Evolutionary conservation across 441 rosid species (phyloP).

Genomic region (Eruca vesicaria): DNA sequence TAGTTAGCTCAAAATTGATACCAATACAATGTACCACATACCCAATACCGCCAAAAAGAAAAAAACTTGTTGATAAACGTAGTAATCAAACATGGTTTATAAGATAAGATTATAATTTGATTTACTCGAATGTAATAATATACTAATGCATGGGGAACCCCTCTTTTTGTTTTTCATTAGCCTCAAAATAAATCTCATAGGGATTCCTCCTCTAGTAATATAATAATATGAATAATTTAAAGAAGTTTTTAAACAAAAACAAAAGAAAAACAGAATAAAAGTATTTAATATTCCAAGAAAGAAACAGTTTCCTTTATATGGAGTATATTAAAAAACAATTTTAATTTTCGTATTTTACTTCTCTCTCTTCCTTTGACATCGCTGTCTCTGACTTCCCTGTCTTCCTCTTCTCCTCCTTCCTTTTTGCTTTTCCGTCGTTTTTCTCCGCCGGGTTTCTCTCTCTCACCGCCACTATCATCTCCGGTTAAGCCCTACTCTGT

Average conservation of each 20-base stretch:
- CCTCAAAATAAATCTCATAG: neutral
- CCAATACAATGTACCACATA: constrained; percentile 6
- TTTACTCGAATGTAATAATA: neutral
- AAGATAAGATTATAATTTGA: neutral
- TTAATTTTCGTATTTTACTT: constrained; percentile 7
- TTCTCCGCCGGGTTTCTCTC: constrained; percentile 24
- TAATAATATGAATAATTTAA: neutral
- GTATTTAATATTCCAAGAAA: constrained; percentile 5
- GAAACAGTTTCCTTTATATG: constrained; percentile 8
- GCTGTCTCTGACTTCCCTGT: constrained; percentile 36
- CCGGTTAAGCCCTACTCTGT: neutral
- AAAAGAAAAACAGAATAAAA: neutral
- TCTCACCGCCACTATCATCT: neutral
- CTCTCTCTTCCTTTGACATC: neutral
- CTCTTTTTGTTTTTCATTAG: neutral
- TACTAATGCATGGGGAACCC: constrained; percentile 26
- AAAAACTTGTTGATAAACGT: neutral
- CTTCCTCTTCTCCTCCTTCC: constrained; percentile 25
- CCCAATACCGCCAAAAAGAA: neutral
- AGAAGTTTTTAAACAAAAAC: neutral
- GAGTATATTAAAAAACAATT: neutral
- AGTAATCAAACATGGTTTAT: neutral
- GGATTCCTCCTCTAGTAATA: neutral
- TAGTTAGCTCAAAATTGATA: neutral
- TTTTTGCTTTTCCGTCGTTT: constrained; percentile 32